Evolutionary conservation across 441 rosid species (phyloP), one percentile per base, ranked within the genome.

Genomic region (Croton setiger): DNA sequence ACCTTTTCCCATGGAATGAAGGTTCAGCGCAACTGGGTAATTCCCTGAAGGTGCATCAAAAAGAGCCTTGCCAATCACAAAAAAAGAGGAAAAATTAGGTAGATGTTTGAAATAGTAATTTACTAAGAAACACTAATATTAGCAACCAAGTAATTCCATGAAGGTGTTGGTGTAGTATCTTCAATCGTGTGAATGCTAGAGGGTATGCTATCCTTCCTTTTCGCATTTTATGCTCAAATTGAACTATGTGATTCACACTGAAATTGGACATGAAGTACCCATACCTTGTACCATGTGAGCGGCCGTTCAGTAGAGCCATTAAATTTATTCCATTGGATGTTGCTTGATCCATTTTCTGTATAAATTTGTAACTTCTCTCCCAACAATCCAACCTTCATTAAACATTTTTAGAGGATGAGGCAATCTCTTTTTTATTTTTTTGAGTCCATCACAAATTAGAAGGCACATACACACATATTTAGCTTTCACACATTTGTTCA

Each of bases 271-370:
- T 35, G 43, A 10, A 37, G 18, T 63, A 62, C 81, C 37, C 63
- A 62, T 82, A 91, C 97, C 97, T 86, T 91, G 70, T 88, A 88
- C 97, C 95, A 91, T 60, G 74, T 81, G 54, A 83, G 84, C 52
- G 76, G 81, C 33, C 21, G 75, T 21, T 62, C 60, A 55, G 60
- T 18, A 23, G 85, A 77, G 64, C 71, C 80, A 61, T 74, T 70
- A 65, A 78, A 75, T n/a, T 57, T 72, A 33, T 63, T 72, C 97
- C 97, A 88, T 69, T 41, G 76, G 57, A 81, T 83, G 65, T 74
- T 73, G 4, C 12, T 65, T 5, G 76, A 51, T 76, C 86, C 84
- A 33, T 41, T 20, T 20, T 73, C 70, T 2, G 79, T 75, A 80
- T 87, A 89, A 73, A 85, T 78, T 55, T 79, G 72, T 64, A 65